Base-by-base conservation (phyloP, 352 stramenopile species). In the Pythium aristosporum region DNA sequence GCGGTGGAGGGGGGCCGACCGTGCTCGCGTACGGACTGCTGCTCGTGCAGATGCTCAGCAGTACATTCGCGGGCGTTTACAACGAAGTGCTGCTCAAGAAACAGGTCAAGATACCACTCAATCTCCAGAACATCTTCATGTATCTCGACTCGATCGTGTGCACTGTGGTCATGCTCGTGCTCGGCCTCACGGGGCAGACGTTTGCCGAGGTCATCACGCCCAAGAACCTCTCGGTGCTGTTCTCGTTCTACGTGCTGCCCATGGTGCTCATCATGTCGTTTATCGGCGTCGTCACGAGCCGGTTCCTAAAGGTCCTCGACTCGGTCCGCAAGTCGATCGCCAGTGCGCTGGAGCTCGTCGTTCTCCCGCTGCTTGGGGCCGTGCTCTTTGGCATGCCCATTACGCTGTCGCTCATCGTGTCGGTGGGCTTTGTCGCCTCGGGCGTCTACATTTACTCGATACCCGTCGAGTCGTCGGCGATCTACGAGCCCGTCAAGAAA, bases 61-160 rank as follows among this genome's bases (percentile, higher is more conserved):
- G 79, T 46, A 92, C 85, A 12, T 93, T 93, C 67, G 85, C 82
- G 2, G 82, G 82, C 7, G 85, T 93, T 12, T 93, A 93, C 81
- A 93, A 91, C 66, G 85, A 93, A 74, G 74, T 87, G 61, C 63
- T 93, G 43, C 76, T 93, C 30, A 93, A 93, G 72, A 89, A 87
- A 36, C 79, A 91, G 61, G 54, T 73, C 39, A 72, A 76, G 61
- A 89, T 91, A 57, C 64, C 82, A 15, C 62, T 90, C 47, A 91
- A 93, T 60, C 63, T 93, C 50, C 85, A 93, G 65, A 93, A 93
- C 56, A 79, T 91, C 52, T 90, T 91, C 65, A 93, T 93, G 85
- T 93, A 93, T 70, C 56, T 86, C 42, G 80, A 93, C 74, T 93
- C 85, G 50, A 89, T 92, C 54, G 52, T 87, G 8, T 91, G 83